Conservation (phyloP, 345 rosid species). For the Brassica nigra region DNA sequence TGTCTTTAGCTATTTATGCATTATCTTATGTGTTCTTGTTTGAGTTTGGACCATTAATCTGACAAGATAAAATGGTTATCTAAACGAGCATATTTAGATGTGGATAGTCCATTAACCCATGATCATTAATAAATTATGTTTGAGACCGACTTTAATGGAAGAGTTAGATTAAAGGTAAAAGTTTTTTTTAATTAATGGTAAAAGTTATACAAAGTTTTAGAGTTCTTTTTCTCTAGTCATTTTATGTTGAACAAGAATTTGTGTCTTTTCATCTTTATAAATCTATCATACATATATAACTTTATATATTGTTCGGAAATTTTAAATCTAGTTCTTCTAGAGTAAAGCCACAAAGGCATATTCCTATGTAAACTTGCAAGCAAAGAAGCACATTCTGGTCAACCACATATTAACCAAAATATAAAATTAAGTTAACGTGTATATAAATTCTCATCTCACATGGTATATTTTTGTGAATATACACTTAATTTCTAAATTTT, state of each 20-base stretch:
- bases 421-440: neutral
- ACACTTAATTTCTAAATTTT: neutral
- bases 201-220: neutral
- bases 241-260: neutral
- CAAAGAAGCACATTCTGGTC: constrained; percentile 28
- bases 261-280: neutral
- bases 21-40: too few species aligned
- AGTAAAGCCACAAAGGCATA: constrained; percentile 3
- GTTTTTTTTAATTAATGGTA: neutral
- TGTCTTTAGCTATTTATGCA: too few species aligned
- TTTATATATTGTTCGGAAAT: neutral
- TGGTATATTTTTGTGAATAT: constrained; percentile 7
- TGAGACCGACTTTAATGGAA: neutral
- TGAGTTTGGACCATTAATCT: too few species aligned
- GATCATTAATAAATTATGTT: neutral
- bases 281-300: neutral
- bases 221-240: neutral
- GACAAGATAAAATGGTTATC: too few species aligned
- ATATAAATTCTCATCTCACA: neutral
- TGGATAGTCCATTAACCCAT: neutral
- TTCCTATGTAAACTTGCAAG: constrained; percentile 2
- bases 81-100: neutral
- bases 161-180: neutral
- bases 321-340: neutral
- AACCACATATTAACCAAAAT: neutral